Evolutionary conservation across 23 red algal species (phyloP).

Genomic region (Gracilaria domingensis): DNA sequence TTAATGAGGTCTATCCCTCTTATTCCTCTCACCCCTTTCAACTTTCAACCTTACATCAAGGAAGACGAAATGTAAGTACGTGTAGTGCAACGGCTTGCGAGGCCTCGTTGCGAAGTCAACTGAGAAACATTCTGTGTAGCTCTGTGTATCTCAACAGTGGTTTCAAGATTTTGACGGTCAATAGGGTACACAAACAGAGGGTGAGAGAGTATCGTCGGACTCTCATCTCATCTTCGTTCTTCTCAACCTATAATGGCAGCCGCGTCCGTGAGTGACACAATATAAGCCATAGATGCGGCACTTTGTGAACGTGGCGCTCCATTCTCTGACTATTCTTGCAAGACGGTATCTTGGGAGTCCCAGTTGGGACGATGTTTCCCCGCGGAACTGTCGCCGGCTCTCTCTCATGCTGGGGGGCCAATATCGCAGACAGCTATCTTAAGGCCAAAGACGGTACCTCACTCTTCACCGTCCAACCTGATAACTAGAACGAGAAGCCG

Average conservation of each 20-base stretch:
- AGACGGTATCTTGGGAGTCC: conserved; percentile 31
- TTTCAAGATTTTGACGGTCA: too few relatives aligned
- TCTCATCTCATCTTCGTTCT: too few relatives aligned
- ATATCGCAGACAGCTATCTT: conserved; percentile 35
- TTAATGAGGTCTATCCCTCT: too few relatives aligned
- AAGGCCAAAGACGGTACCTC: conserved; percentile 35
- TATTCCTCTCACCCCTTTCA: too few relatives aligned
- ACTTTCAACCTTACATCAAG: too few relatives aligned
- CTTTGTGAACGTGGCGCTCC: background rate
- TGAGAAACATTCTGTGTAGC: too few relatives aligned
- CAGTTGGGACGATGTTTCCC: conserved; percentile 42
- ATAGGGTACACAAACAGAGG: too few relatives aligned
- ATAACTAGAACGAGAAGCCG: conserved; percentile 42
- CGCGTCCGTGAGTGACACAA: background rate
- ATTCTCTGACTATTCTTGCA: conserved; percentile 29
- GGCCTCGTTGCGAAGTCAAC: too few relatives aligned
- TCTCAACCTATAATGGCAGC: background rate
- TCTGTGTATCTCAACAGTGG: too few relatives aligned
- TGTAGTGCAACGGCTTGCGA: too few relatives aligned
- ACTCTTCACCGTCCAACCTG: conserved; percentile 13
- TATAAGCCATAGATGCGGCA: background rate
- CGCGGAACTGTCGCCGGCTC: background rate
- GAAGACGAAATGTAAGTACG: too few relatives aligned
- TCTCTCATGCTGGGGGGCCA: conserved; percentile 21
- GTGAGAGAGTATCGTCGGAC: too few relatives aligned